Conservation (phyloP, 2,329 filamentous ascomycete species). For the Monilinia laxa region DNA sequence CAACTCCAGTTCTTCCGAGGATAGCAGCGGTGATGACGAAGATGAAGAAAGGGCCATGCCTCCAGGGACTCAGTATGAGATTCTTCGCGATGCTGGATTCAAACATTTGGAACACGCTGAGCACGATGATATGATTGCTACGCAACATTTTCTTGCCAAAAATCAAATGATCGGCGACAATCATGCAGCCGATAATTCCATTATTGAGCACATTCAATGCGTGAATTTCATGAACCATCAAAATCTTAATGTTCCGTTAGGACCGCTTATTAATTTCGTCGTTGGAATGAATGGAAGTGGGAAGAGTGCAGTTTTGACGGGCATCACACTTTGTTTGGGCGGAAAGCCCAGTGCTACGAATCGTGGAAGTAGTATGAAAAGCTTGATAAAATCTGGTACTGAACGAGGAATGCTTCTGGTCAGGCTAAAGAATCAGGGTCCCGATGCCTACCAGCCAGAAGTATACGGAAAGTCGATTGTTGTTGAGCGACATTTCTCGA, state of each 20-base stretch:
- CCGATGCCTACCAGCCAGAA: slow-evolving; percentile 79
- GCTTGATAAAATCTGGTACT: slow-evolving; percentile 84
- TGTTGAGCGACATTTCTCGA: slow-evolving; percentile 86
- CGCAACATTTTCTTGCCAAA: slow-evolving; percentile 54
- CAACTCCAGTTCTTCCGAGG: slow-evolving; percentile 33
- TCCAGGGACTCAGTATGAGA: slow-evolving; percentile 60
- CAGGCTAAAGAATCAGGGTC: slow-evolving; percentile 85
- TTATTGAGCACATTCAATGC: slow-evolving; percentile 84
- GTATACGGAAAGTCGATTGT: slow-evolving; percentile 82
- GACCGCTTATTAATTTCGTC: slow-evolving; percentile 95
- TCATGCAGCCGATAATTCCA: slow-evolving; percentile 74
- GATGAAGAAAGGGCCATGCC: slow-evolving; percentile 27
- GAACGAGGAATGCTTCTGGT: slow-evolving; percentile 76
- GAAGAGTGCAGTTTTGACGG: slow-evolving; percentile 93
- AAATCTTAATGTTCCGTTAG: slow-evolving; percentile 77
- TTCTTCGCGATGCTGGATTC: slow-evolving; percentile 59
- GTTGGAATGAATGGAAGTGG: slow-evolving; percentile 97
- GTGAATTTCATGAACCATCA: slow-evolving; percentile 97
- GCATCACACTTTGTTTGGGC: slow-evolving; percentile 89
- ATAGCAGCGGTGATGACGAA: slow-evolving; percentile 38
- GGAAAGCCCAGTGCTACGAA: slow-evolving; percentile 93
- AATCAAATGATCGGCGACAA: slow-evolving; percentile 61
- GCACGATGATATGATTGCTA: slow-evolving; percentile 62
- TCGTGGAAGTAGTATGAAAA: slow-evolving; percentile 83
- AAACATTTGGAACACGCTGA: slow-evolving; percentile 57